Evolutionary conservation across 768 basidiomycete species (phyloP), one percentile per base, ranked within the genome.

Genomic region (Mycena indigotica): DNA sequence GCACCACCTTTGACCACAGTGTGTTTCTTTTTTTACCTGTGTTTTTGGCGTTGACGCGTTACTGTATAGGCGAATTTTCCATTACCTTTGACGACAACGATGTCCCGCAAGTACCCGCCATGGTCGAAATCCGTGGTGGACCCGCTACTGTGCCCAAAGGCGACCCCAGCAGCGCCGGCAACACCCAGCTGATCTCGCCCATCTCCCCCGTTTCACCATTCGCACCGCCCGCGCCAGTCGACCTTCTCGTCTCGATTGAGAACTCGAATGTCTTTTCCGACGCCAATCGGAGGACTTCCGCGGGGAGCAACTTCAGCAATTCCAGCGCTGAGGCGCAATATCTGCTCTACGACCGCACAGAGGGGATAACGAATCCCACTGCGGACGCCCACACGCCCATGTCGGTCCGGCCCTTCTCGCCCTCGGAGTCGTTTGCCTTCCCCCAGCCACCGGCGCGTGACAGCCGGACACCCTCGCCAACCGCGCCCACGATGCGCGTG

Each of bases 361-460:
- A 38, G 63, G 55, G 60, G 38, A 52, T 56, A 53, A 53, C 52
- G 50, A 55, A 52, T 56, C 35, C 56, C n/a, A n/a, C n/a, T 57
- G 60, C 41, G 67, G 29, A 65, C 67, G 48, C 57, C n/a, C 57
- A 67, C 3, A 79, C 83, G 0, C 82, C 84, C 23, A 84, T 87
- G 77, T 84, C 78, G 35, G 84, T 85, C 19, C 82, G 84, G 38
- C 85, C 85, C 2, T 88, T 86, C 73, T 83, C 85, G 0, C 83
- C 85, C 12, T 81, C 82, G 17, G 87, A 89, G 67, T 80, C 82
- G 4, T 89, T 86, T 70, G 70, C 84, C 8, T 89, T 89, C 75
- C 88, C 87, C 2, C 81, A 81, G 53, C 87, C 88, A 2, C 86
- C 41, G 41, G 5, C 85, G 3, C 65, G 60, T 25, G 51, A 64